Evolutionary conservation across 768 basidiomycete genomes (phyloP).

Genomic region (Suillus clintonianus): DNA sequence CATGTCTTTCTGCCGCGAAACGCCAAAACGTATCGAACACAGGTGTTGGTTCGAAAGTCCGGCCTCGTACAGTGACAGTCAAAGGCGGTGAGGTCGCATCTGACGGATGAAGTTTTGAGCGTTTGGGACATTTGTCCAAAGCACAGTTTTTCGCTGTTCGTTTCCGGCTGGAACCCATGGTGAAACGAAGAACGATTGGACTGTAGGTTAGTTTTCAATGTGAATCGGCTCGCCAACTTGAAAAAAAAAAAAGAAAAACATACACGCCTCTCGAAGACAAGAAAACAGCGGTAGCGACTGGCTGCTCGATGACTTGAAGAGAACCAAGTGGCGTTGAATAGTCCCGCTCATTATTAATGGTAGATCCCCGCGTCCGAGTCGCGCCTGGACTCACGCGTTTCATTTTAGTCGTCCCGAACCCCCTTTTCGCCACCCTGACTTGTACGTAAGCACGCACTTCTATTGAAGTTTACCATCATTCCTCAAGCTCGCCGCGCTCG

Average conservation of each 20-base stretch:
- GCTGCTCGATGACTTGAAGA: neutral
- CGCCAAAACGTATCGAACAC: slow-evolving; percentile 65
- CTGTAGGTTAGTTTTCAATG: neutral
- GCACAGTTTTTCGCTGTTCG: slow-evolving; percentile 15
- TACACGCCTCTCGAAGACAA: slow-evolving; percentile 3
- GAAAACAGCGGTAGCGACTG: neutral
- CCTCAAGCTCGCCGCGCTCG: neutral
- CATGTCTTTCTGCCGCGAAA: slow-evolving; percentile 57
- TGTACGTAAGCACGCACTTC: neutral
- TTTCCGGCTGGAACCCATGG: slow-evolving; percentile 18
- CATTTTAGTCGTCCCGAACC: neutral
- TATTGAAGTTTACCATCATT: neutral
- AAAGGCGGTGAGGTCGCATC: slow-evolving; percentile 21
- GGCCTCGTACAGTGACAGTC: slow-evolving; percentile 37
- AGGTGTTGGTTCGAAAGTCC: slow-evolving; percentile 45
- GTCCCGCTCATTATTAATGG: neutral
- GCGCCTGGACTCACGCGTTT: neutral
- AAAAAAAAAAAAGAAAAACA: neutral
- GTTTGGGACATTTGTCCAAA: slow-evolving; percentile 17
- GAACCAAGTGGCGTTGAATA: neutral
- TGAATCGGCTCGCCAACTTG: neutral
- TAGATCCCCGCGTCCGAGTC: neutral
- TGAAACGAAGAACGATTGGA: neutral
- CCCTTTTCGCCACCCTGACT: neutral
- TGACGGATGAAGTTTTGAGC: slow-evolving; percentile 24